Percentiles rank a stretch among this genome's conserved stretches.
Evolutionary conservation across 73 alveolate genomes (phyloP).

Genomic region (Paramecium octaurelia): DNA sequence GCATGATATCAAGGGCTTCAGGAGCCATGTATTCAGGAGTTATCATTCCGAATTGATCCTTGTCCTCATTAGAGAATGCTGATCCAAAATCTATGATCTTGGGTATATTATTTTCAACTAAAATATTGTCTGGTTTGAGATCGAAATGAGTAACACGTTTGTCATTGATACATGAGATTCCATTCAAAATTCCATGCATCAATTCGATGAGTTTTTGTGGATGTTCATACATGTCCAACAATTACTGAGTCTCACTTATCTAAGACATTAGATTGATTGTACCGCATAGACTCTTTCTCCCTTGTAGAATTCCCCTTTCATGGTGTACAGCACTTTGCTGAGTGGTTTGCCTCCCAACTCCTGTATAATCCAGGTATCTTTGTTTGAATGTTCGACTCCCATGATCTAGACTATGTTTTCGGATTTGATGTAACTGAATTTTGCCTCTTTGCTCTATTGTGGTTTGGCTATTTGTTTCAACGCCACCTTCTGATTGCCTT

Average conservation of each 20-base stretch:
- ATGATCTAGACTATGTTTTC: not conserved
- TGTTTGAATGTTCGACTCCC: not conserved
- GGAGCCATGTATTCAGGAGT: slow-evolving; percentile 98
- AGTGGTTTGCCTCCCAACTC: slow-evolving; percentile 26
- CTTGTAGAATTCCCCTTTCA: slow-evolving; percentile 45
- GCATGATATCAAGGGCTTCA: slow-evolving; percentile 77
- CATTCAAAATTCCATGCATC: not conserved
- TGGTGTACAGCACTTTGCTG: not conserved
- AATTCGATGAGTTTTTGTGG: not conserved
- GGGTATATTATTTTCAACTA: slow-evolving; percentile 21
- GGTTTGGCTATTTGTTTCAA: slow-evolving; percentile 53
- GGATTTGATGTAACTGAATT: not conserved
- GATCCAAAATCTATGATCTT: slow-evolving; percentile 63
- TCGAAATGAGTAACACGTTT: slow-evolving; percentile 46
- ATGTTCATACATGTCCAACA: not conserved
- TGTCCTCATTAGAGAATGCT: slow-evolving; percentile 35
- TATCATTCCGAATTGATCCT: slow-evolving; percentile 42
- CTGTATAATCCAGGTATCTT: not conserved
- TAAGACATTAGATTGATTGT: not conserved
- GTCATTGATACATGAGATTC: slow-evolving; percentile 11
- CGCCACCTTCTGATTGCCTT: slow-evolving; percentile 35
- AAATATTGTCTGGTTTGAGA: slow-evolving; percentile 54
- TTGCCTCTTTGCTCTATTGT: not conserved
- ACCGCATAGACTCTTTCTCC: slow-evolving; percentile 46
- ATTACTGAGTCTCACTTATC: not conserved